Evolutionary conservation across 2,329 filamentous ascomycete genomes (phyloP), one percentile per base, ranked within the genome.

Genomic region (Penicillium psychrosexuale): DNA sequence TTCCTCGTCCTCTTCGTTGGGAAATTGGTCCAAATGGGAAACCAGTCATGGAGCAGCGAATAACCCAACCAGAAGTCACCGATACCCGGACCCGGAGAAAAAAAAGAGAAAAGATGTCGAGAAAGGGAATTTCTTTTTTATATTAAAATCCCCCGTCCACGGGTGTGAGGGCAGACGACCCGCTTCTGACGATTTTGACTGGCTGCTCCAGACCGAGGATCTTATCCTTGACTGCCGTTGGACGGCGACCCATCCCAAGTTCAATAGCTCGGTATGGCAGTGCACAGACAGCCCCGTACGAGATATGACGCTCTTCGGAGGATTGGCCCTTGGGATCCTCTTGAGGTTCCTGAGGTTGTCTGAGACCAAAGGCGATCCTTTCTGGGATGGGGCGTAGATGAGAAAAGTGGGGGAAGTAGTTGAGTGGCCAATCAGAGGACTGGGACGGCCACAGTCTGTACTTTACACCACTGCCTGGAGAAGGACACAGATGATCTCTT

Each of bases 201-300:
- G 36, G 50, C 43, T 44, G 0, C 17, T 34, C 6, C 38, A 17
- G 24, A 45, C 27, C 40, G 66, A 42, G 43, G 62, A 69, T 53
- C 55, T 27, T 40, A 46, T 38, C 61, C 51, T 49, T 28, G 30
- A 53, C 30, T 53, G 22, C 51, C 51, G 51, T 53, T 53, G 45
- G 51, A 53, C 37, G 38, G 42, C 37, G 45, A 49, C 45, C 51
- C 45, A 53, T 48, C 22, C 22, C 22, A 24, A 24, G 22, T 53
- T 53, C 51, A 53, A 53, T 53, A 53, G 51, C 39, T 48, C 22
- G 50, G 43, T 48, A 38, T 51, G 28, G 40, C 33, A n/a, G 28
- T 33, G 50, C 43, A 42, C 12, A 11, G 42, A 47, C 22, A 22
- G 22, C 22, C 22, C 22, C 22, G 22, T 22, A n/a, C n/a, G 22